Evolutionary conservation across 768 basidiomycete species (phyloP), one percentile per base, ranked within the genome.

Genomic region (Daedaleopsis sinensis): DNA sequence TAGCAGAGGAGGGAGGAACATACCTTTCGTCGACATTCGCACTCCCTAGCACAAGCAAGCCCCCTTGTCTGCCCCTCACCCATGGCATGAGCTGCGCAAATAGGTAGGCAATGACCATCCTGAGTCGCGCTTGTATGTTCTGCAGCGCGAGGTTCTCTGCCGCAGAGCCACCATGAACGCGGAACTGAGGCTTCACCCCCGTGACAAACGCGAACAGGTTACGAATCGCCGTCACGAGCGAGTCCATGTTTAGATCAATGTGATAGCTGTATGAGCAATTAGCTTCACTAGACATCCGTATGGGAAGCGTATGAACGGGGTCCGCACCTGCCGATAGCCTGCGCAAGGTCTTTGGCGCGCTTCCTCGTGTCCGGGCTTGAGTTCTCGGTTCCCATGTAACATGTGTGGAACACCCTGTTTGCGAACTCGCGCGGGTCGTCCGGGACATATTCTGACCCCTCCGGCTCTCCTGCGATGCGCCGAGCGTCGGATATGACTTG

Each of bases 361-460:
- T 81, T 77, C 12, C 94, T 79, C 8, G 97, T 98, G 68, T 97
- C 97, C 0, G 73, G 73, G 61, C 89, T 93, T 8, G 96, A 98
- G 72, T 98, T 96, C 73, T 95, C 93, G 0, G 97, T 99, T 6
- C 96, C 96, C 97, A 99, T 98, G 75, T 96, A 99, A 74, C 94
- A 97, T 0, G 96, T 96, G 73, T 98, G 96, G 79, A 99, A 96
- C 56, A 98, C 88, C 24, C 94, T 82, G 55, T 79, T 81, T 27
- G 87, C 86, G 67, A 98, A 94, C 71, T 98, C 97, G 49, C 81
- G 84, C 0, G 96, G 86, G 72, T 99, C 95, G 0, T 84, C 81
- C 1, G 97, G 96, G 27, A 94, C 68, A 71, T 98, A 98, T 1
- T 76, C 76, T 1, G 96, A 96, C 60, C 84, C 87, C 56, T 87